Conservation (phyloP, 75 land plant genomes). For the Isoetes taiwanensis region DNA sequence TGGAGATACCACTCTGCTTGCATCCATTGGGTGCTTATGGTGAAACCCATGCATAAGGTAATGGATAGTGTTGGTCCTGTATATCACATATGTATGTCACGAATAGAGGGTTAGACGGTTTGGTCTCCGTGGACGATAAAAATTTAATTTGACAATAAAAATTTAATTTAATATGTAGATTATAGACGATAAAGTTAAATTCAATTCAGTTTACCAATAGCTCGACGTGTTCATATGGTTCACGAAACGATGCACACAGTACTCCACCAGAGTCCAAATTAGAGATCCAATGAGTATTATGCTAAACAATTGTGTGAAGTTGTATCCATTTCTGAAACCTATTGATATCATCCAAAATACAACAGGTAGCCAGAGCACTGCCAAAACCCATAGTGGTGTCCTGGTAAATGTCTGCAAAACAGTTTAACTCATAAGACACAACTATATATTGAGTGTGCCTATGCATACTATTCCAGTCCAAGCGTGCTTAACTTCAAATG, state of each 20-base stretch:
- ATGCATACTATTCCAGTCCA: neutral
- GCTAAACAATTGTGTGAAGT: neutral
- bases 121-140: neutral
- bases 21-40: slow-evolving; percentile 19
- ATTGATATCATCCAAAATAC: slow-evolving; percentile 8
- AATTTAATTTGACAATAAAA: neutral
- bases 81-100: neutral
- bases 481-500: neutral
- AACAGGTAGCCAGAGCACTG: slow-evolving; percentile 12
- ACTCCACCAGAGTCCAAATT: slow-evolving; percentile 12
- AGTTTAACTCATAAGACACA: too few relatives aligned
- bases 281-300: neutral
- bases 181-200: neutral
- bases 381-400: slow-evolving; percentile 12
- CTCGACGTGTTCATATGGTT: slow-evolving; percentile 12
- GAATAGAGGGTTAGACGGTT: too few relatives aligned
- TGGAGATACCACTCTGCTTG: slow-evolving; percentile 11
- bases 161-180: neutral
- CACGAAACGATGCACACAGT: slow-evolving; percentile 12
- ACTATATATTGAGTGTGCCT: too few relatives aligned
- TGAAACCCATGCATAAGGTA: slow-evolving; percentile 12
- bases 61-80: slow-evolving; percentile 8
- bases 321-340: slow-evolving; percentile 3
- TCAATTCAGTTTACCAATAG: neutral
- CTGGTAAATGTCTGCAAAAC: slow-evolving; percentile 9